Evolutionary conservation across 2,329 filamentous ascomycete genomes (phyloP), one percentile per base, ranked within the genome.

Genomic region (Furcasterigmium furcatum): DNA sequence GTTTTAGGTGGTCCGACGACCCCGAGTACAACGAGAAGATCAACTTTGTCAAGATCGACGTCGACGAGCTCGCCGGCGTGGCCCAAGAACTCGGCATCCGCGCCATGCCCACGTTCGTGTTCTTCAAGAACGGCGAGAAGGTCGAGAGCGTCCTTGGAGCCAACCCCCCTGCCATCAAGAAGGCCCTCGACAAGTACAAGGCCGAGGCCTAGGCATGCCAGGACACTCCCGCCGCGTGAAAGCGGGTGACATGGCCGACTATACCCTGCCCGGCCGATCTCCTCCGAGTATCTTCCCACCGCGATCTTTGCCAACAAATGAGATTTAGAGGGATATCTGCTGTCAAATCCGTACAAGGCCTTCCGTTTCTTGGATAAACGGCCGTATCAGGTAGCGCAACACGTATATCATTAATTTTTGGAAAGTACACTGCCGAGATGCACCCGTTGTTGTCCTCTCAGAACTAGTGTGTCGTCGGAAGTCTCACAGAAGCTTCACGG

Each of bases 81-180:
- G 83, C 88, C 25, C 77, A 85, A 59, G 82, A 94, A 63, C 82
- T 94, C 52, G 82, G 81, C 53, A 80, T 97, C 65, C 83, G 88
- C 57, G 91, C 91, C 64, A 96, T 97, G 91, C 91, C 92, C 46
- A 95, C 90, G 22, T 96, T 97, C 73, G 61, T 87, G 46, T 67
- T 95, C 61, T 96, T 91, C 81, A 88, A 90, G 78, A 68, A 84
- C 56, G 90, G 87, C 54, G 66, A 88, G 66, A 86, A 88, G 75
- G 67, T 83, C 29, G 74, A 70, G 36, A 85, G 89, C 70, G 71
- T 96, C 47, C 81, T 94, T 22, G 91, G 91, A 52, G 91, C 90
- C 58, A 90, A 90, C 71, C 85, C 85, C n/a, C 65, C 68, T 41
- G 82, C 77, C n/a, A 70, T 95, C 48, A 67, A 80, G 67, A 66